Evolutionary conservation across 805 yeast genomes (phyloP), one percentile per base, ranked within the genome.

Genomic region (Naumovozyma castellii): DNA sequence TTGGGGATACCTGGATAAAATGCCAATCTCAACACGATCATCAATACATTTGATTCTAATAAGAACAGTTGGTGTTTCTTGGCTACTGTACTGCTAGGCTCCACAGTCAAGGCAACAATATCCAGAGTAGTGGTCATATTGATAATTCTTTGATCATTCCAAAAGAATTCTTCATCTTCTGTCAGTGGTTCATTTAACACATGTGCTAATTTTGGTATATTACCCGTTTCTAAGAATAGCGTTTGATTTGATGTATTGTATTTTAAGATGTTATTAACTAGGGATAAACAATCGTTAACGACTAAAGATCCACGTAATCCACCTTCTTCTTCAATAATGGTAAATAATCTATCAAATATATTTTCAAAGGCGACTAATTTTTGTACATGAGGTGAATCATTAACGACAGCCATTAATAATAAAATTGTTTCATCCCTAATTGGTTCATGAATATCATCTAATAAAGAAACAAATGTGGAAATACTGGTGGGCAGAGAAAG

Each of bases 321-420:
- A 25, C 95, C 96, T 59, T 88, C 97, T 46, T 78, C 83, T 13
- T 76, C 78, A 18, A 90, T 78, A 12, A 92, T 81, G n/a, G 67
- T 69, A 52, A 90, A 88, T 10, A 87, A 62, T 44, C 71, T 76
- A 45, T 86, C 96, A 54, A 92, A 88, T 0, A 94, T 81, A 49
- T 85, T 88, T 57, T 92, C 97, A 56, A 92, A 92, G 0, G 95
- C 98, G 8, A 94, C 94, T 15, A 92, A 65, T 53, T 87, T 88
- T 57, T 92, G 98, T 25, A 90, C 78, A 57, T 85, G 90, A 43
- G 79, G 76, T 51, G 86, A 84, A 43, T 84, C 81, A 49, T 80
- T 79, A 10, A 79, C 94, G 2, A 92, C 69, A 9, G 87, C 80
- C 79, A 83, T 80, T 37, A 94, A 66, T n/a, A 94, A 65, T 38